Evolutionary conservation across 352 stramenopile genomes (phyloP), one percentile per base, ranked within the genome.

Genomic region (Phytophthora colocasiae): DNA sequence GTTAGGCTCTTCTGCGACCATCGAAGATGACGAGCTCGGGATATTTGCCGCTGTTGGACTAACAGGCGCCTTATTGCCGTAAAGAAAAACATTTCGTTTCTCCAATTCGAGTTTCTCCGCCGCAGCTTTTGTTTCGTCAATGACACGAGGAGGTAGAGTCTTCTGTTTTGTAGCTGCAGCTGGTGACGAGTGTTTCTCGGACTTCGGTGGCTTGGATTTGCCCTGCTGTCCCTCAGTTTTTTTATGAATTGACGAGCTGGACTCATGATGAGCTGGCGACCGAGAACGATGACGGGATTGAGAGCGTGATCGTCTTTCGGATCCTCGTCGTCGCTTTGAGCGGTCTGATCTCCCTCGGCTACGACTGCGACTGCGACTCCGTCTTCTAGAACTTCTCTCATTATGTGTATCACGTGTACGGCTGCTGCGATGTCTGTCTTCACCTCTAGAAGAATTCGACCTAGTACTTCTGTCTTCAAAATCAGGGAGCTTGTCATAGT

Each of bases 401-500:
- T 68, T 36, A 19, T 60, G 51, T 22, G 22, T 22, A 9, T 58
- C 53, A 14, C 45, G 63, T 34, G 53, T 53, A 14, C 27, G 48
- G 22, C 32, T 43, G 39, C 39, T 34, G 56, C 49, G 24, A 24
- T 49, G 40, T 26, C 45, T 31, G 36, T 68, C 22, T n/a, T 76
- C 64, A 49, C 60, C 60, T 55, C 56, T 56, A 11, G 49, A 68
- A 32, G 24, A 53, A 29, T 63, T 73, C 3, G 52, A 59, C n/a
- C 59, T 73, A 2, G 54, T 56, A n/a, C 69, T 50, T 24, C 72
- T 66, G 14, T 87, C 77, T 54, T 90, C 80, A 65, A 91, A 91
- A 56, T 89, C 76, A 0, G 84, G 85, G 8, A 96, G 39, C 47
- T 89, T 92, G 6, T 85, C 81, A 51, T 92, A 94, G 45, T 96